phyloP scores from a whole-genome alignment of 2,329 filamentous ascomycete species.

The Paramyrothecium roridum region DNA sequence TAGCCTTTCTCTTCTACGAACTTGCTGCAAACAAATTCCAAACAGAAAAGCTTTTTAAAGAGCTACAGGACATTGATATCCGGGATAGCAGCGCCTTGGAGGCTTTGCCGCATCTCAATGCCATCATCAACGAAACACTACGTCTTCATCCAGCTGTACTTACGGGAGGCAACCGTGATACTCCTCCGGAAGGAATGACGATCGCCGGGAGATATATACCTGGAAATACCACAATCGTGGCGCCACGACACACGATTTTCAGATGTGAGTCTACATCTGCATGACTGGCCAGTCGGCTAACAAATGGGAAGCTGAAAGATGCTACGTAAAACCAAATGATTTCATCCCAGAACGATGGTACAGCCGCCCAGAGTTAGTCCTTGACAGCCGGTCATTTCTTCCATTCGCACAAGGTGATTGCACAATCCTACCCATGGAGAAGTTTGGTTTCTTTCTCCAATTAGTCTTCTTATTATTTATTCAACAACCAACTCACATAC shows the following conservation, averaged over 20 bases:
- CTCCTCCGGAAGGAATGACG: conserved; percentile 8
- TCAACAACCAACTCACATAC: too few species aligned
- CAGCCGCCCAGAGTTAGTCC: conserved; percentile 11
- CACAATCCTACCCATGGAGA: too few species aligned
- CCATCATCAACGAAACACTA: conserved; percentile 16
- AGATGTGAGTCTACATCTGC: not conserved
- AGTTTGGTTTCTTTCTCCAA: too few species aligned
- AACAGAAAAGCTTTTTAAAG: conserved; percentile 1
- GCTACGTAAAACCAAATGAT: conserved; percentile 6
- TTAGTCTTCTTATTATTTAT: too few species aligned
- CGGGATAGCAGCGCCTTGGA: conserved; percentile 11
- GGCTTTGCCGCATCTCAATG: conserved; percentile 17
- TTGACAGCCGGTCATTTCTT: conserved; percentile 11
- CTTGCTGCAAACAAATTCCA: conserved; percentile 12
- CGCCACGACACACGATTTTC: not conserved
- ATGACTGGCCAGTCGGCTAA: not conserved
- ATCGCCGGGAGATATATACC: conserved; percentile 7
- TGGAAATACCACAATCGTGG: conserved; percentile 9
- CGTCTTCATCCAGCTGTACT: conserved; percentile 17
- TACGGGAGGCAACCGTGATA: conserved; percentile 15
- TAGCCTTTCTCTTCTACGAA: conserved; percentile 11
- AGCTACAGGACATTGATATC: conserved; percentile 10
- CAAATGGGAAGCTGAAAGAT: conserved; percentile 4
- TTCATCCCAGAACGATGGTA: conserved; percentile 21
- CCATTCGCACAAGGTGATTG: conserved; percentile 6